These are phyloP conservation scores for Penicillium sp. DNA, from an alignment of 2,329 filamentous ascomycete species.

Conservation along the genomic window DNA sequence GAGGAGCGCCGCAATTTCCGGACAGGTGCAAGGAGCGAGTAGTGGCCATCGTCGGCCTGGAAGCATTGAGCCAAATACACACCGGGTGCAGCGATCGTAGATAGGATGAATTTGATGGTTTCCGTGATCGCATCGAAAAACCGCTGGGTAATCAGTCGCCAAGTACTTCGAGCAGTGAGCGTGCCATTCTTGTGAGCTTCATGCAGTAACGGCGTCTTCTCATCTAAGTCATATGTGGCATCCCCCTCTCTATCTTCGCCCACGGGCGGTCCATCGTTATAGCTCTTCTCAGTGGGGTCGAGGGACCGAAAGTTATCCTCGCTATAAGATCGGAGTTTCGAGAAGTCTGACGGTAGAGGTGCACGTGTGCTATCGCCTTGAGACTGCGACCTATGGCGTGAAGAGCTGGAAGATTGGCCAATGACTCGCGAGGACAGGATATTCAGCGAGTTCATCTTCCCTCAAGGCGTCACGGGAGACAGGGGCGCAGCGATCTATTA, in stretches of 20 bases:
- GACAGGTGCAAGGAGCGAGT: constrained; percentile 73
- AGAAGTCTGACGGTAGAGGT: constrained; percentile 32
- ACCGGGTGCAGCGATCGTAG: constrained; percentile 73
- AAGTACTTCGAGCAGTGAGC: constrained; percentile 37
- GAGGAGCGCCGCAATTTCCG: constrained; percentile 54
- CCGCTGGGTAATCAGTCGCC: constrained; percentile 61
- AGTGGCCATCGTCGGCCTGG: constrained; percentile 74
- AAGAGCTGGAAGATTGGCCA: constrained; percentile 54
- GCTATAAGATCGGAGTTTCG: constrained; percentile 44
- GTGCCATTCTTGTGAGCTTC: constrained; percentile 36
- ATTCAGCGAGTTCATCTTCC: constrained; percentile 94
- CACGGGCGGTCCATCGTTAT: constrained; percentile 26
- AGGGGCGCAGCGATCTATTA: constrained; percentile 36
- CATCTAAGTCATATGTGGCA: constrained; percentile 46
- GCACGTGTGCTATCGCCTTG: constrained; percentile 46
- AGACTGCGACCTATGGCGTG: constrained; percentile 54
- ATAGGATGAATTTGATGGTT: constrained; percentile 73
- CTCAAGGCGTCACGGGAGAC: constrained; percentile 48
- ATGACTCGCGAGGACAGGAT: constrained; percentile 83
- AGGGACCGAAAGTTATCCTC: constrained; percentile 38
- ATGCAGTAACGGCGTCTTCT: constrained; percentile 67
- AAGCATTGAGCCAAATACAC: constrained; percentile 80
- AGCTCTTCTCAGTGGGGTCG: constrained; percentile 28
- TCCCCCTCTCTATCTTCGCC: constrained; percentile 39
- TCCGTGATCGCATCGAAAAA: constrained; percentile 70